phyloP scores from a whole-genome alignment of 306 rosid genomes.

The Begonia peltatifolia region DNA sequence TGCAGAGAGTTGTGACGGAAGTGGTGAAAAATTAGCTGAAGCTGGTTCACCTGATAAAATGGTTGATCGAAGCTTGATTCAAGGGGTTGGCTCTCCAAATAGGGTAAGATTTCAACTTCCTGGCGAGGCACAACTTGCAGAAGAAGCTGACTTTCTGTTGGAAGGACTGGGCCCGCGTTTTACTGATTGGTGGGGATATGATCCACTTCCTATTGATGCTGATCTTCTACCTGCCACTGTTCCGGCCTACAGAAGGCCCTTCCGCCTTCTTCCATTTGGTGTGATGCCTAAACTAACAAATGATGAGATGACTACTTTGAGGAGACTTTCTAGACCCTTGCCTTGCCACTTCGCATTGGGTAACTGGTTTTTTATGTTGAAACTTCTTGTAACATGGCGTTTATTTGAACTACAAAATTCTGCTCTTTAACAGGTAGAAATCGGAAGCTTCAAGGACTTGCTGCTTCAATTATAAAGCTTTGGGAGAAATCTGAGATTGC shows the following conservation, averaged over 20 bases:
- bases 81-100: constrained; percentile 64
- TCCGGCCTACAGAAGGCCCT: constrained; percentile 70
- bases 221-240: constrained; percentile 74
- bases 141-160: constrained; percentile 65
- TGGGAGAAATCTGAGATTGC: constrained; percentile 96
- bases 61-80: constrained; percentile 31
- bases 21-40: constrained; percentile 20
- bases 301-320: constrained; percentile 78
- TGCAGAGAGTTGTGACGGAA: constrained; percentile 17
- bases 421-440: constrained; percentile 45
- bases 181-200: constrained; percentile 95
- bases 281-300: constrained; percentile 68
- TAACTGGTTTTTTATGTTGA: constrained; percentile 18
- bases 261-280: constrained; percentile 95
- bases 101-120: constrained; percentile 75
- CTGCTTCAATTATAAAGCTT: constrained; percentile 60
- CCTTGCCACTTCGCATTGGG: constrained; percentile 88
- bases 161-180: constrained; percentile 81
- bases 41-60: constrained; percentile 15
- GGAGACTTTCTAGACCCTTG: constrained; percentile 70
- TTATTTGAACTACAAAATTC: neutral
- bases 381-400: constrained; percentile 5
- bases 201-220: constrained; percentile 83
- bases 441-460: constrained; percentile 78
- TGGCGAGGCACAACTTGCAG: constrained; percentile 59